These are phyloP conservation scores for Cenchrus fungigraminus DNA, from an alignment of 176 grass and related monocot species.

Conservation along the genomic window DNA sequence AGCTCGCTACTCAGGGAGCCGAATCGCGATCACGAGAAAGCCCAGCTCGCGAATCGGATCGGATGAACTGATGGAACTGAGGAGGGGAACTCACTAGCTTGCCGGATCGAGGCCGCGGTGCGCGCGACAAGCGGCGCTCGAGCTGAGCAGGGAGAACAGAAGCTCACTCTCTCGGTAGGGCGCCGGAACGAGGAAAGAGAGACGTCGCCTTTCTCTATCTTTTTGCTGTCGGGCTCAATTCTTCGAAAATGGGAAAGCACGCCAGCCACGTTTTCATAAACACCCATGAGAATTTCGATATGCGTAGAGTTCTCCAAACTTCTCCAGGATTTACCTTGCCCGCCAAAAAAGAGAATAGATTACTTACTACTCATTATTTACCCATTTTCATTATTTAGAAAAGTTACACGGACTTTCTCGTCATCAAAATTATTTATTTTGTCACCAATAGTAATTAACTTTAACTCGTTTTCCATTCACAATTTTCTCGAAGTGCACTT, in stretches of 20 bases:
- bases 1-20: slow-evolving; percentile 7
- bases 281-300: not conserved
- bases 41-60: not conserved
- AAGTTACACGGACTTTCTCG: not conserved
- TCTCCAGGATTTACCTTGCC: too few species aligned
- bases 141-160: slow-evolving; percentile 32
- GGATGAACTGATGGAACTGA: not conserved
- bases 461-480: not conserved
- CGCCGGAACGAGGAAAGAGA: slow-evolving; percentile 16
- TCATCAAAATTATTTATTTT: not conserved
- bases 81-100: slow-evolving; percentile 34
- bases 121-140: slow-evolving; percentile 37
- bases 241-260: not conserved
- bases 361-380: too few species aligned
- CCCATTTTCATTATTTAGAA: not conserved
- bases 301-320: not conserved
- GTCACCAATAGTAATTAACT: not conserved
- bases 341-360: too few species aligned
- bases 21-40: slow-evolving; percentile 3
- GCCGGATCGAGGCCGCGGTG: slow-evolving; percentile 33
- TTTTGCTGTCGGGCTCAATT: slow-evolving; percentile 34
- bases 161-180: slow-evolving; percentile 46
- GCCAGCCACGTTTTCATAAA: not conserved
- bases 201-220: not conserved
- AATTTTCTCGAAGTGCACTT: not conserved